These are phyloP conservation scores for Sporothrix schenckii DNA, from an alignment of 2,329 filamentous ascomycete genomes.

Conservation along the genomic window DNA sequence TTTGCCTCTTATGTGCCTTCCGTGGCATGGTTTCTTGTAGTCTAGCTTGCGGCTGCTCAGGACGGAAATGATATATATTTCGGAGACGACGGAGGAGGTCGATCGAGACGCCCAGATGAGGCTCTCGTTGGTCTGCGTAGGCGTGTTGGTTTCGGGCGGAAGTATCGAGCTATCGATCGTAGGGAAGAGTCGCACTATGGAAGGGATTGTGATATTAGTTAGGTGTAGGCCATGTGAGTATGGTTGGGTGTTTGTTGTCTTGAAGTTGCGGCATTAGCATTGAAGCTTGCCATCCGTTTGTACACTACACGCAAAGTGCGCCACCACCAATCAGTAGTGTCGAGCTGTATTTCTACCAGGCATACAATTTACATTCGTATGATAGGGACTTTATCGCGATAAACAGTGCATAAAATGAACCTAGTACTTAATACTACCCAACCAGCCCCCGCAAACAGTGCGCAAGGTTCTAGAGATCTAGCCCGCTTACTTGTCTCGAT, in stretches of 20 bases:
- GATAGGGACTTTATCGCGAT: not conserved
- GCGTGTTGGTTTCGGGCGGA: not conserved
- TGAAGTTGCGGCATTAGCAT: constrained; percentile 11
- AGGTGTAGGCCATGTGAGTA: not conserved
- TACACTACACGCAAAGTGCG: not conserved
- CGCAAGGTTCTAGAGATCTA: not conserved
- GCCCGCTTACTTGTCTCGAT: not conserved
- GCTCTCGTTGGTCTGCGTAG: not conserved
- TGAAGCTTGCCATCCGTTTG: not conserved
- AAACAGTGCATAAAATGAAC: not conserved
- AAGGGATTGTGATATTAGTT: not conserved
- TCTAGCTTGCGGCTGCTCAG: too few relatives aligned
- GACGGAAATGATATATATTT: not conserved
- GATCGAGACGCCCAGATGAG: too few relatives aligned
- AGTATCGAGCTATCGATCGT: not conserved
- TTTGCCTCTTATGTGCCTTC: constrained; percentile 7
- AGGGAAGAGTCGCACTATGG: not conserved
- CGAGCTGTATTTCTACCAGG: not conserved
- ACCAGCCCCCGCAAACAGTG: not conserved
- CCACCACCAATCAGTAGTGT: not conserved
- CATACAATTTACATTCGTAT: too few relatives aligned
- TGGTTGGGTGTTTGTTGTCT: not conserved
- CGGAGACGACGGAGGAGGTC: not conserved
- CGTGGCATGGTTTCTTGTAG: constrained; percentile 1
- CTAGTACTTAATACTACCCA: not conserved